Percentiles rank a stretch among this genome's conserved stretches.
Evolutionary conservation across 2,329 filamentous ascomycete species (phyloP).

Genomic region (Fusarium coicis): DNA sequence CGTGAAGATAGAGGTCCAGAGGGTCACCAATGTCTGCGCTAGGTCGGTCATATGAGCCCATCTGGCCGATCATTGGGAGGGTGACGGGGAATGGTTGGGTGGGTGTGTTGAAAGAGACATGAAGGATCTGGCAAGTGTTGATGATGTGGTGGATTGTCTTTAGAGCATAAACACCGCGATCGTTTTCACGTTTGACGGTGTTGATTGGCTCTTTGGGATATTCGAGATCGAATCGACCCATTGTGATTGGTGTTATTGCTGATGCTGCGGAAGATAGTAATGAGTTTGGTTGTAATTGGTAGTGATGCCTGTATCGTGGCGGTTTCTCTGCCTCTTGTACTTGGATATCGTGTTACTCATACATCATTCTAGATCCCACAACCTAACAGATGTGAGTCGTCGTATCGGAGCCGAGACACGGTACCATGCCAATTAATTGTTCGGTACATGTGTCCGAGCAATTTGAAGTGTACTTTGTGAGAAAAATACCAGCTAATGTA

Average conservation of each 20-base stretch:
- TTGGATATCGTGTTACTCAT: neutral
- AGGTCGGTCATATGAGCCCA: constrained; percentile 76
- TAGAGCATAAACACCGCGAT: constrained; percentile 76
- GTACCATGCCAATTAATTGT: neutral
- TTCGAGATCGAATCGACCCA: constrained; percentile 57
- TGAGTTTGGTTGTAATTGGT: neutral
- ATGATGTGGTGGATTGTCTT: constrained; percentile 79
- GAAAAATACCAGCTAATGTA: neutral
- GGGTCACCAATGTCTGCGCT: constrained; percentile 70
- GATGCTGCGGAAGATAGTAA: neutral
- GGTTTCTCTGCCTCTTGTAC: constrained; percentile 8
- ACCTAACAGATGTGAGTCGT: neutral
- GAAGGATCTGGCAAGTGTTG: constrained; percentile 77
- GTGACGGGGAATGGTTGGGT: constrained; percentile 78
- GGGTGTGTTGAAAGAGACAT: constrained; percentile 79
- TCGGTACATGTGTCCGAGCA: constrained; percentile 10
- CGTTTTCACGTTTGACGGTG: constrained; percentile 74
- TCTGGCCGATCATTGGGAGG: constrained; percentile 87
- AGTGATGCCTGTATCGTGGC: neutral
- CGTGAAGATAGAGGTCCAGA: constrained; percentile 83
- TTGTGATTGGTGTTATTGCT: constrained; percentile 21
- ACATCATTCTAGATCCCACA: neutral
- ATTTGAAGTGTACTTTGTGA: neutral
- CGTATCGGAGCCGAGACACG: constrained; percentile 13
- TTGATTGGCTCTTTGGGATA: constrained; percentile 73